A percentile compares a stretch with the other conserved stretches of the same genome.
Evolutionary conservation across 306 rosid genomes (phyloP).

Genomic region (Lithocarpus polystachyus): DNA sequence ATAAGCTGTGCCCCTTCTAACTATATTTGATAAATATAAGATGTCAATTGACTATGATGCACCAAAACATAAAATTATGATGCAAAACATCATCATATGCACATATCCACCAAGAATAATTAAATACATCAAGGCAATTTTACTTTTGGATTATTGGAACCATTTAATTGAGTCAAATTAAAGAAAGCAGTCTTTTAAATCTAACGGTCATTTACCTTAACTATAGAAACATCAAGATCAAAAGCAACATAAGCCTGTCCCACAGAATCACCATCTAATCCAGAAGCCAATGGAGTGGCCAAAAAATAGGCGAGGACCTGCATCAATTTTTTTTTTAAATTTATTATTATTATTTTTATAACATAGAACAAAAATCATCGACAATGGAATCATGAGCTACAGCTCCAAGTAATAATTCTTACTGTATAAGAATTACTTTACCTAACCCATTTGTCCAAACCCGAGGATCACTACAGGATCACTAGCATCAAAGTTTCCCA

Average conservation of each 20-base stretch:
- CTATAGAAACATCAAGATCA: constrained; percentile 80
- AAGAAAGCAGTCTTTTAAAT: not conserved
- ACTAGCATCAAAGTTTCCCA: constrained; percentile 52
- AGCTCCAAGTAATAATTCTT: constrained; percentile 14
- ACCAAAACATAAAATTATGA: too few relatives aligned
- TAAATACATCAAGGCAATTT: not conserved
- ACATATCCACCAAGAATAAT: not conserved
- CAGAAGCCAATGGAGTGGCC: constrained; percentile 75
- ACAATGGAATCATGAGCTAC: constrained; percentile 17
- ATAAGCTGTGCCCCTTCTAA: too few relatives aligned
- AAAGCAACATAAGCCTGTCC: constrained; percentile 86
- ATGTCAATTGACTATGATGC: too few relatives aligned
- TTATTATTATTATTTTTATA: not conserved
- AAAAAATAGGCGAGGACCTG: constrained; percentile 96
- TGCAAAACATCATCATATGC: too few relatives aligned
- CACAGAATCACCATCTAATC: constrained; percentile 48
- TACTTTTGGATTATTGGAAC: not conserved
- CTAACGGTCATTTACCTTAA: constrained; percentile 59
- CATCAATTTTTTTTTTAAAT: not conserved
- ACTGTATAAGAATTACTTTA: constrained; percentile 29
- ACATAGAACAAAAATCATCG: constrained; percentile 17
- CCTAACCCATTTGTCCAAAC: constrained; percentile 99
- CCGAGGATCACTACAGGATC: constrained; percentile 95
- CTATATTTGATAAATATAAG: too few relatives aligned
- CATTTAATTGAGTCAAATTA: not conserved